Evolutionary conservation across 495 filamentous ascomycete genomes (phyloP).

Genomic region (Aspergillus olivimuriae): DNA sequence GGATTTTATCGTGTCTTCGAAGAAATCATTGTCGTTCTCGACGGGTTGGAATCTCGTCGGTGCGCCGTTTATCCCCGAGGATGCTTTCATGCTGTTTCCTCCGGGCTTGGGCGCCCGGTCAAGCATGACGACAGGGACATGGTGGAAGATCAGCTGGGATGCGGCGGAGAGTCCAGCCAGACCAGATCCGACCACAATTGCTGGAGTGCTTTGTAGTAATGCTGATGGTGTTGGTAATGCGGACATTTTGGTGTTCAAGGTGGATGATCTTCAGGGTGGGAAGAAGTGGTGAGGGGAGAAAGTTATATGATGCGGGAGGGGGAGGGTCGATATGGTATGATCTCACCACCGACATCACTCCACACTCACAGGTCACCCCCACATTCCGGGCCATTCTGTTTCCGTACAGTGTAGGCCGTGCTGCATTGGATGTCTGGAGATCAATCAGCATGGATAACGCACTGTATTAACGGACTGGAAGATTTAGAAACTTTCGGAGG

Average conservation of each 20-base stretch:
- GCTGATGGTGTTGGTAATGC: background rate
- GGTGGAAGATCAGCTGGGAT: slow-evolving; percentile 37
- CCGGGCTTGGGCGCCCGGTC: slow-evolving; percentile 49
- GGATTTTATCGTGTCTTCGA: slow-evolving; percentile 46
- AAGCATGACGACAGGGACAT: slow-evolving; percentile 42
- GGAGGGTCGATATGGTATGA: too few relatives aligned
- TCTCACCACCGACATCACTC: too few relatives aligned
- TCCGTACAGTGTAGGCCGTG: too few relatives aligned
- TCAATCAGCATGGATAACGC: too few relatives aligned
- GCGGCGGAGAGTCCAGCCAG: slow-evolving; percentile 21
- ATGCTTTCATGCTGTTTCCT: slow-evolving; percentile 59
- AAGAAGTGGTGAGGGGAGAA: background rate
- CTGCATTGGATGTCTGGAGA: too few relatives aligned
- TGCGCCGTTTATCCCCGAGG: slow-evolving; percentile 56
- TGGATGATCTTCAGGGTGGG: background rate
- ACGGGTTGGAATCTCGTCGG: slow-evolving; percentile 44
- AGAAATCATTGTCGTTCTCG: slow-evolving; percentile 29
- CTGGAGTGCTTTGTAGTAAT: background rate
- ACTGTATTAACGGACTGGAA: too few relatives aligned
- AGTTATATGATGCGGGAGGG: too few relatives aligned
- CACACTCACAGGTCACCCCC: too few relatives aligned
- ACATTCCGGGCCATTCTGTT: too few relatives aligned
- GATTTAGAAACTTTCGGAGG: too few relatives aligned
- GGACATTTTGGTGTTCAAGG: background rate
- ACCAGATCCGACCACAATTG: slow-evolving; percentile 17